Evolutionary conservation across 2,329 filamentous ascomycete genomes (phyloP), one percentile per base, ranked within the genome.

Genomic region (Aspergillus tamarii): DNA sequence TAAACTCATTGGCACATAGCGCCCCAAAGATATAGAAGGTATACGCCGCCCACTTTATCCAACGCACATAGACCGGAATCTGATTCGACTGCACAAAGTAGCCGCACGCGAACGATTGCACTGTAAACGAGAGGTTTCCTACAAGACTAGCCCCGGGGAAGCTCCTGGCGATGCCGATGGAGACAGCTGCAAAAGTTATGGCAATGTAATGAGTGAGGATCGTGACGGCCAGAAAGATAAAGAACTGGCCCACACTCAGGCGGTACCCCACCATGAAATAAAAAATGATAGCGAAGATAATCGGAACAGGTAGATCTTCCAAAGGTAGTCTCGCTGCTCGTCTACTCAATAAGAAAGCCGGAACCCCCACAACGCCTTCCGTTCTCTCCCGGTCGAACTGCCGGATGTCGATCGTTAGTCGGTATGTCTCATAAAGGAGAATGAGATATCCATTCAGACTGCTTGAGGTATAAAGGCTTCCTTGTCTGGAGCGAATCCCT

Each of bases 261-360:
- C 91, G 86, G 68, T 93, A 91, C 0, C 90, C 90, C 8, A 88
- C 86, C 89, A 93, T 92, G 74, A 92, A 93, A 75, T 93, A 94
- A 72, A 88, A 89, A 9, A 93, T 89, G 2, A 88, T 77, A 7
- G 88, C 88, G 71, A 89, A 93, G 4, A 92, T 74, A 19, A 92
- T 83, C 0, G 91, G 91, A 1, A 92, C 89, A 0, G 90, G 89
- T 0, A 93, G 72, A 71, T 93, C 91, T 72, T 94, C 91, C 0
- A 90, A 87, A 1, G 89, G 82, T 26, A 93, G 78, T 7, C 90
- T 84, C 0, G 91, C 89, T 6, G 92, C 75, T 30, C 91, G 84
- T 48, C 91, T 83, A 21, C 90, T 92, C 1, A 92, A 72, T 1
- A 94, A 82, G 66, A 91, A 94, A 0, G 89, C 88, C 0, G 90